Conservation (phyloP, 2,329 filamentous ascomycete species). For the Uncinocarpus reesii region DNA sequence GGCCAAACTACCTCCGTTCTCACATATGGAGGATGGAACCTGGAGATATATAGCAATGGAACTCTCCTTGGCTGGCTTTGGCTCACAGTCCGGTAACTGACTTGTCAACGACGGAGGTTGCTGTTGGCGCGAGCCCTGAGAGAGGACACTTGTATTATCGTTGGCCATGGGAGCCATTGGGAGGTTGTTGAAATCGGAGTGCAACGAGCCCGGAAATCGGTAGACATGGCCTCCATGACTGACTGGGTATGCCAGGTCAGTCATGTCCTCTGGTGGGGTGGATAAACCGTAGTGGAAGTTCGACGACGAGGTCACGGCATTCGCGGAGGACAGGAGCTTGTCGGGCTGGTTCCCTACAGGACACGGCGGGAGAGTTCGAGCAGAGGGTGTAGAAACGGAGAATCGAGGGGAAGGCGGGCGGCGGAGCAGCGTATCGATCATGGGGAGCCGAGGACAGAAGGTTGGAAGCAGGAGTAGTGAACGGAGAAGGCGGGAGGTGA, state of each 20-base stretch:
- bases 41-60: slow-evolving; percentile 48
- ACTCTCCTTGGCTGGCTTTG: slow-evolving; percentile 23
- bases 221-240: slow-evolving; percentile 26
- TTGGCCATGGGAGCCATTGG: neutral
- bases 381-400: neutral
- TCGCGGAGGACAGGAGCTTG: neutral
- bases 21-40: slow-evolving; percentile 65
- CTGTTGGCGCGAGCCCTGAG: slow-evolving; percentile 17
- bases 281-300: slow-evolving; percentile 27
- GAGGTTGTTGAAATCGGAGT: slow-evolving; percentile 16
- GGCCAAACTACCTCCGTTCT: slow-evolving; percentile 62
- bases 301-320: slow-evolving; percentile 4
- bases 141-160: neutral
- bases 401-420: neutral
- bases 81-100: slow-evolving; percentile 18
- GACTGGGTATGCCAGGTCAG: slow-evolving; percentile 27
- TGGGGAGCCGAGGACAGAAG: slow-evolving; percentile 19
- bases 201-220: slow-evolving; percentile 12
- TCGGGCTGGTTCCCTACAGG: neutral
- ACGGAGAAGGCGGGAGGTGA: too few relatives aligned
- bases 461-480: too few relatives aligned
- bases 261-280: slow-evolving; percentile 36
- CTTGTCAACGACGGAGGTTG: slow-evolving; percentile 22
- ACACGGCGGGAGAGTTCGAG: neutral
- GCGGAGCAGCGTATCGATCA: neutral